A percentile compares a stretch with the other conserved stretches of the same genome.
Conservation (phyloP, 768 basidiomycete species). For the Suillus paluster region DNA sequence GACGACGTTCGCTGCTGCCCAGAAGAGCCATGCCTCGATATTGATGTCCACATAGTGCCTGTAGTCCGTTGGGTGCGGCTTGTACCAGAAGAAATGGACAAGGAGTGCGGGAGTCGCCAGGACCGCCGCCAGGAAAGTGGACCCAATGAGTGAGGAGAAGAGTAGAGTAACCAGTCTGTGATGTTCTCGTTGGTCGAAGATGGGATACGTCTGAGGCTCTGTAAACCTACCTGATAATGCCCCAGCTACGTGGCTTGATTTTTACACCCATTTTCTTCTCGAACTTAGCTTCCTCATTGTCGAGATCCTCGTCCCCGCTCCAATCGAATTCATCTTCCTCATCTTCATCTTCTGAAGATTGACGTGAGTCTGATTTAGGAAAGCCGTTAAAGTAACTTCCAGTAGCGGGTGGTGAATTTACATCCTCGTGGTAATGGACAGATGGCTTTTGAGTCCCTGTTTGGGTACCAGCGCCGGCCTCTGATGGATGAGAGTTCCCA, state of each 20-base stretch:
- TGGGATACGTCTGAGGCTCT: not conserved
- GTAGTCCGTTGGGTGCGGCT: slow-evolving; percentile 56
- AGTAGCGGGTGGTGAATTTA: slow-evolving; percentile 31
- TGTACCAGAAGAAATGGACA: slow-evolving; percentile 73
- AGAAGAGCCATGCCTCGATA: slow-evolving; percentile 79
- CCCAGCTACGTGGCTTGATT: slow-evolving; percentile 50
- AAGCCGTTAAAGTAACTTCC: slow-evolving; percentile 28
- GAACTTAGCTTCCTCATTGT: slow-evolving; percentile 70
- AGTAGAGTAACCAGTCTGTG: slow-evolving; percentile 62
- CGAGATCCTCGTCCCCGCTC: slow-evolving; percentile 79
- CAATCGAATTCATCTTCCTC: slow-evolving; percentile 68
- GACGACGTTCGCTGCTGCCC: slow-evolving; percentile 77
- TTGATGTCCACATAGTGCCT: slow-evolving; percentile 67
- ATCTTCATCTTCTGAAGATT: slow-evolving; percentile 61
- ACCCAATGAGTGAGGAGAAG: slow-evolving; percentile 77
- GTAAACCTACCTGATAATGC: slow-evolving; percentile 55
- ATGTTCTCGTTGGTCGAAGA: slow-evolving; percentile 6
- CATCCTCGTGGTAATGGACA: slow-evolving; percentile 59
- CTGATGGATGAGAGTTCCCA: slow-evolving; percentile 15
- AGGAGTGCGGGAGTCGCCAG: slow-evolving; percentile 66
- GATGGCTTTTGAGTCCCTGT: slow-evolving; percentile 36
- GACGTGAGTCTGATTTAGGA: slow-evolving; percentile 39
- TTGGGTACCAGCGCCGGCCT: slow-evolving; percentile 16
- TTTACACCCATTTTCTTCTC: slow-evolving; percentile 59
- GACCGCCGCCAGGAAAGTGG: slow-evolving; percentile 63